phyloP scores from a whole-genome alignment of 306 rosid species.

The Mucuna pruriens region DNA sequence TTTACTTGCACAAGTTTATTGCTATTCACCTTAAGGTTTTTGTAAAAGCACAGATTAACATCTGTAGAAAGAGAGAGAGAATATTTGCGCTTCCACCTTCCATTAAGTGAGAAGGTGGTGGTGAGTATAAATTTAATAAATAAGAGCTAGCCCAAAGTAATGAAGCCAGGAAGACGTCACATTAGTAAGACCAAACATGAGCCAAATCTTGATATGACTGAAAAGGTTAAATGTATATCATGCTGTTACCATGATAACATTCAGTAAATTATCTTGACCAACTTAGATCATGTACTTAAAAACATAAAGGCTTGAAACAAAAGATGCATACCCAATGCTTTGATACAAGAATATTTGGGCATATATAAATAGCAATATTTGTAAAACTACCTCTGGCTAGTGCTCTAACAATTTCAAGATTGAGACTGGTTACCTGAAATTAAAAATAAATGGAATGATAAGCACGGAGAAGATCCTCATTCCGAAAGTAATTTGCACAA shows the following conservation, averaged over 20 bases:
- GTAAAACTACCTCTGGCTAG: conserved; percentile 76
- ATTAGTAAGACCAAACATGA: too few species aligned
- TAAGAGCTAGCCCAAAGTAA: conserved; percentile 1
- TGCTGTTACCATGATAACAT: not conserved
- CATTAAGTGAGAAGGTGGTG: not conserved
- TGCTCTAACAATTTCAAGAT: conserved; percentile 92
- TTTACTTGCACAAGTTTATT: conserved; percentile 2
- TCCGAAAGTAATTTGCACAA: not conserved
- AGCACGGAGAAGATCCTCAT: conserved; percentile 30
- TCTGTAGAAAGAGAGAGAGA: not conserved
- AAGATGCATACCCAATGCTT: conserved; percentile 22
- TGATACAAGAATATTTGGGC: not conserved
- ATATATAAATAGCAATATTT: conserved; percentile 21
- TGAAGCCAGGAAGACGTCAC: too few species aligned
- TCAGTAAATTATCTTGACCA: conserved; percentile 8
- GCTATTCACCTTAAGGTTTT: not conserved
- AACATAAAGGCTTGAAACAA: conserved; percentile 29
- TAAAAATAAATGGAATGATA: conserved; percentile 34
- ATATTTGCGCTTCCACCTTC: not conserved
- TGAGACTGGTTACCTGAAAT: conserved; percentile 89
- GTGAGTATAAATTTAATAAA: not conserved
- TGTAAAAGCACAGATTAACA: not conserved
- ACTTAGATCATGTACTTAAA: not conserved
- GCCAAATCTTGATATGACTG: not conserved
- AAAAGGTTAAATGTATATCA: not conserved